Percentiles rank a stretch among this genome's conserved stretches.
These are phyloP conservation scores for Mucor mucedo DNA, from an alignment of 371 early-diverging fungal species.

Conservation along the genomic window DNA sequence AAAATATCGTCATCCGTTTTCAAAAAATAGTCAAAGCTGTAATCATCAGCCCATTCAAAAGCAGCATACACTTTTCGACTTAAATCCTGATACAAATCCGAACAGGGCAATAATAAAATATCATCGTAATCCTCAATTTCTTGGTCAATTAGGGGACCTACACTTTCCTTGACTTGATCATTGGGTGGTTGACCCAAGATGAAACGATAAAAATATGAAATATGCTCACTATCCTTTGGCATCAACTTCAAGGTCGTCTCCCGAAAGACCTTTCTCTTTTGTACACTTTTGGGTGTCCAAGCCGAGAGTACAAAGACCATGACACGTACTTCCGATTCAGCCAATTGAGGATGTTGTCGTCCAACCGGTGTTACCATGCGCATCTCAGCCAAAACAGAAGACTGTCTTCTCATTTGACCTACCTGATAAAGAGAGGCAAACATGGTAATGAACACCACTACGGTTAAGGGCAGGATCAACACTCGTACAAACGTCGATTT, in stretches of 20 bases:
- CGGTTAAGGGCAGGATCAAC: constrained; percentile 42
- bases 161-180: constrained; percentile 28
- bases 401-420: constrained; percentile 32
- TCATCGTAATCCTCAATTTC: constrained; percentile 53
- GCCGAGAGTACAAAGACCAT: constrained; percentile 64
- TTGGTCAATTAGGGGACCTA: constrained; percentile 44
- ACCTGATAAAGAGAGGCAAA: constrained; percentile 48
- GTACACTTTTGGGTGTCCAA: constrained; percentile 58
- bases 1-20: constrained; percentile 75
- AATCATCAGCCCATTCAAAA: constrained; percentile 60
- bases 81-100: constrained; percentile 57
- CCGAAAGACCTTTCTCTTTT: constrained; percentile 57
- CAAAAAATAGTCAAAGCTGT: constrained; percentile 63
- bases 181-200: constrained; percentile 58
- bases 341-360: constrained; percentile 31
- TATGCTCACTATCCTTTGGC: constrained; percentile 50
- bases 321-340: constrained; percentile 41
- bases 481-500: constrained; percentile 49
- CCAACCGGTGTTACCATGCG: constrained; percentile 28
- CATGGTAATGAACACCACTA: constrained; percentile 53
- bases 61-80: constrained; percentile 59
- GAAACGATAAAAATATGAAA: constrained; percentile 57
- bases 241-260: constrained; percentile 61
- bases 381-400: constrained; percentile 24
- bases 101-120: constrained; percentile 49